Evolutionary conservation across 1,284 basidiomycete genomes (phyloP), one percentile per base, ranked within the genome.

Genomic region (Papiliotrema flavescens): DNA sequence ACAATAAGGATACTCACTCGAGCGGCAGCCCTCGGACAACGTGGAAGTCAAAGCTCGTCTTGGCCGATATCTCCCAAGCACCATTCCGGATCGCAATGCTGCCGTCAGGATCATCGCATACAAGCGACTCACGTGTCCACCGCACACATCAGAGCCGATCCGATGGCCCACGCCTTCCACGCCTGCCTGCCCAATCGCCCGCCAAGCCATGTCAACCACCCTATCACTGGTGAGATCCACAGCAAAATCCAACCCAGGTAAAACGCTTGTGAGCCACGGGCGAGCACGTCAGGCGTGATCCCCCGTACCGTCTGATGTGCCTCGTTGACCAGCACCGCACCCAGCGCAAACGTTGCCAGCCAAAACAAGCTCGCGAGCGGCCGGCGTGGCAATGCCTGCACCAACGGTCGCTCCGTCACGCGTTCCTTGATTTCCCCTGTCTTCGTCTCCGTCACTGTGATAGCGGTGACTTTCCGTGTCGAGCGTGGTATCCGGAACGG

Each of bases 161-260:
- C 69, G 2, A 69, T 1, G 0, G 47, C 37, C 39, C 59, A 54
- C 0, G 66, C 37, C 24, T 44, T 55, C 56, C 45, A 44, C 34
- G 50, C 66, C 7, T 34, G 34, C 22, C 37, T 45, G 2, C 51
- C 56, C 37, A 57, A 54, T 14, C 47, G 53, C 2, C 61, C 70
- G 2, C 73, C 73, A 8, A 69, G 49, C 15, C 39, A 62, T 2
- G 66, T 69, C 47, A 75, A 57, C 34, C 58, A 61, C 3, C 57
- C 62, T 15, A 72, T 61, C 2, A 70, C 67, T 17, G 69, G 71
- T 2, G 56, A 53, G 19, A 70, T 66, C 66, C 68, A 73, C n/a
- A 69, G 49, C 22, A 68, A 51, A 23, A 72, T 70, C 60, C 64
- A 65, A 23, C 68, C 65, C 17, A 71, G 56, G 51, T 73, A 73